Percentiles rank a stretch among this genome's conserved stretches.
phyloP scores from a whole-genome alignment of 352 stramenopile genomes.

The Phytophthora pinifolia region DNA sequence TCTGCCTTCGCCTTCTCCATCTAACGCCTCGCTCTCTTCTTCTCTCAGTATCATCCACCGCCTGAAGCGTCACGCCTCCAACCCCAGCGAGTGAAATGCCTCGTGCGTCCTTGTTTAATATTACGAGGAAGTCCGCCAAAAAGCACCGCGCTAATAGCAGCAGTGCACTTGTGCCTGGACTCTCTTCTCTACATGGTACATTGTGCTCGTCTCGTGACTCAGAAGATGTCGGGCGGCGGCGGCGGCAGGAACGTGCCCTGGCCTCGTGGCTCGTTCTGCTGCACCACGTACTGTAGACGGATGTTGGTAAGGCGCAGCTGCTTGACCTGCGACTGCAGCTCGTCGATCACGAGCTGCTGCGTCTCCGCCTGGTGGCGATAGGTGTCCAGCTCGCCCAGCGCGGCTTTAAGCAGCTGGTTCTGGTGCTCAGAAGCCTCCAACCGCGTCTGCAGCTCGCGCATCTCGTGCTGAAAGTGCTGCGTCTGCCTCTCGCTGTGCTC shows the following conservation, averaged over 20 bases:
- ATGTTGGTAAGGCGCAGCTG: conserved; percentile 71
- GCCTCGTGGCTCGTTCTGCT: conserved; percentile 59
- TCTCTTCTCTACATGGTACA: conserved; percentile 30
- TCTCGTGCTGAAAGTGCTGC: conserved; percentile 52
- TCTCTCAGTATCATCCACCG: conserved; percentile 10
- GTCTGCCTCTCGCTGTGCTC: conserved; percentile 49
- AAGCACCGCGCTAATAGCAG: conserved; percentile 13
- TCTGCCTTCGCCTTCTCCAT: background rate
- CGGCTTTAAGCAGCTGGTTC: conserved; percentile 52
- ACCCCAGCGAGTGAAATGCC: conserved; percentile 2
- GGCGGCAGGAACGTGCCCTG: conserved; percentile 52
- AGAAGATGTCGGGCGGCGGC: conserved; percentile 74
- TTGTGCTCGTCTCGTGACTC: conserved; percentile 2
- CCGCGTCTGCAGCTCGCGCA: conserved; percentile 44
- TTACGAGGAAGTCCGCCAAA: conserved; percentile 13
- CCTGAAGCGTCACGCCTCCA: conserved; percentile 4
- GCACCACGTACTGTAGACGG: conserved; percentile 67
- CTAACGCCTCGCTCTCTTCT: background rate
- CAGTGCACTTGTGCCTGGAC: conserved; percentile 1
- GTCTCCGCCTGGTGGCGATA: conserved; percentile 47
- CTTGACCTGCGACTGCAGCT: conserved; percentile 70
- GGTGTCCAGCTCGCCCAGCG: conserved; percentile 42
- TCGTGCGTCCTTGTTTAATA: conserved; percentile 27
- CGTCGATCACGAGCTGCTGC: conserved; percentile 68
- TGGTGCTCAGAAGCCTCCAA: conserved; percentile 51